These are phyloP conservation scores for Xylariomycetidae sp. DNA, from an alignment of 2,329 filamentous ascomycete species.

Conservation along the genomic window DNA sequence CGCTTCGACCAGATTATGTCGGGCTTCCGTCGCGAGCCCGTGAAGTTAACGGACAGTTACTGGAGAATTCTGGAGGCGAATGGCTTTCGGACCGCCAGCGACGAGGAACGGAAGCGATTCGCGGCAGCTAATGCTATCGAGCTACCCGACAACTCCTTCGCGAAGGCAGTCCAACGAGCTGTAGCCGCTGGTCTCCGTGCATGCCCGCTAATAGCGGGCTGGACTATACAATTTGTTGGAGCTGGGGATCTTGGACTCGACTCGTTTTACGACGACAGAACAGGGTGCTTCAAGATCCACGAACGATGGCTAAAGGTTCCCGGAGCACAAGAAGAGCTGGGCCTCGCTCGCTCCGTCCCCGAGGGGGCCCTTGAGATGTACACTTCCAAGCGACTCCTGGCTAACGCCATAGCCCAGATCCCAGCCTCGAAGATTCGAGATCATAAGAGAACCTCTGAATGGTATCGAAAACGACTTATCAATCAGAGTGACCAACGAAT, in stretches of 20 bases:
- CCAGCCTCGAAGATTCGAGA: background rate
- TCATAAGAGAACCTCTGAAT: too few relatives aligned
- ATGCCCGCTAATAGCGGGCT: background rate
- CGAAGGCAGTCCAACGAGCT: constrained; percentile 1
- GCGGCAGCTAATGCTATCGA: background rate
- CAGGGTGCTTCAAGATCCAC: constrained; percentile 6
- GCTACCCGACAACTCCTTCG: constrained; percentile 2
- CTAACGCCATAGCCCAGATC: constrained; percentile 6
- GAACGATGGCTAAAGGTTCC: constrained; percentile 7
- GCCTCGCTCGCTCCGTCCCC: background rate
- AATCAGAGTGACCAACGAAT: too few relatives aligned
- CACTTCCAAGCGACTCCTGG: constrained; percentile 5
- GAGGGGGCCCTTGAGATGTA: background rate
- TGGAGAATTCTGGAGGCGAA: constrained; percentile 13
- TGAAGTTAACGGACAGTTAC: constrained; percentile 12
- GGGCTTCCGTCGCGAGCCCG: constrained; percentile 12
- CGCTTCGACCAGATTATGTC: constrained; percentile 11
- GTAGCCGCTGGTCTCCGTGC: constrained; percentile 5
- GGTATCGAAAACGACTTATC: too few relatives aligned
- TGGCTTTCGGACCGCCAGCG: constrained; percentile 12
- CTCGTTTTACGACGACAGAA: background rate
- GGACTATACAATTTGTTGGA: constrained; percentile 3
- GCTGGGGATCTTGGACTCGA: constrained; percentile 2
- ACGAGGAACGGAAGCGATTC: constrained; percentile 13
- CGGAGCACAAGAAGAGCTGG: constrained; percentile 2